Evolutionary conservation across 805 yeast species (phyloP).

Genomic region (Candida tallmaniae): DNA sequence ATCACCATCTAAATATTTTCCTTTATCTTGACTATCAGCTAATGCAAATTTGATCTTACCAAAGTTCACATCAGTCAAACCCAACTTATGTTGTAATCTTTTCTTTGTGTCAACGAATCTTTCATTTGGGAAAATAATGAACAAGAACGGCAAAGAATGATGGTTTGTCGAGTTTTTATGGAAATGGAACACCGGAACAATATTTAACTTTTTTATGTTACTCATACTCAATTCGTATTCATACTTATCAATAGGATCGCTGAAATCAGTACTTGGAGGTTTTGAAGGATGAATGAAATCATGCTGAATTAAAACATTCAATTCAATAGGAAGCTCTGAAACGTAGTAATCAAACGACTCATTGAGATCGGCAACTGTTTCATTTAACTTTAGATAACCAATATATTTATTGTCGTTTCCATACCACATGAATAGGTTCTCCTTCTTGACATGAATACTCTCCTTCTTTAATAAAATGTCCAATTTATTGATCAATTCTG

Average conservation of each 20-base stretch:
- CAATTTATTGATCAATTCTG: conserved; percentile 49
- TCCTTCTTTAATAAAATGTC: conserved; percentile 48
- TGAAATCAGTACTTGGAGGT: conserved; percentile 17
- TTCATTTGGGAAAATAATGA: conserved; percentile 68
- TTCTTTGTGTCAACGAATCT: conserved; percentile 54
- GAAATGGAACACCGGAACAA: conserved; percentile 73
- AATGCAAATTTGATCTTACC: conserved; percentile 67
- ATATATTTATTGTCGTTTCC: conserved; percentile 36
- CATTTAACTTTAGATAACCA: conserved; percentile 34
- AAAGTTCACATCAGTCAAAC: conserved; percentile 76
- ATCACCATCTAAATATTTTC: conserved; percentile 45
- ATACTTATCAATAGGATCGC: conserved; percentile 19
- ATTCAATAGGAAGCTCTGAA: conserved; percentile 41
- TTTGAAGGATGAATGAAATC: conserved; percentile 23
- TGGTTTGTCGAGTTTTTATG: conserved; percentile 58
- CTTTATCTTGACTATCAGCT: conserved; percentile 39
- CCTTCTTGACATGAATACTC: conserved; percentile 33
- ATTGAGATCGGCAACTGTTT: conserved; percentile 28
- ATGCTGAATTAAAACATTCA: conserved; percentile 31
- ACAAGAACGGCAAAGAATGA: conserved; percentile 86
- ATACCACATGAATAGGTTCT: conserved; percentile 55
- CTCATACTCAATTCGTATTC: conserved; percentile 22
- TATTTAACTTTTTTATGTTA: conserved; percentile 27
- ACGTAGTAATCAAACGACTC: conserved; percentile 35
- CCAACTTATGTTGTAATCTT: conserved; percentile 65